Evolutionary conservation across 2,329 filamentous ascomycete genomes (phyloP).

Genomic region (Neonectria magnoliae): DNA sequence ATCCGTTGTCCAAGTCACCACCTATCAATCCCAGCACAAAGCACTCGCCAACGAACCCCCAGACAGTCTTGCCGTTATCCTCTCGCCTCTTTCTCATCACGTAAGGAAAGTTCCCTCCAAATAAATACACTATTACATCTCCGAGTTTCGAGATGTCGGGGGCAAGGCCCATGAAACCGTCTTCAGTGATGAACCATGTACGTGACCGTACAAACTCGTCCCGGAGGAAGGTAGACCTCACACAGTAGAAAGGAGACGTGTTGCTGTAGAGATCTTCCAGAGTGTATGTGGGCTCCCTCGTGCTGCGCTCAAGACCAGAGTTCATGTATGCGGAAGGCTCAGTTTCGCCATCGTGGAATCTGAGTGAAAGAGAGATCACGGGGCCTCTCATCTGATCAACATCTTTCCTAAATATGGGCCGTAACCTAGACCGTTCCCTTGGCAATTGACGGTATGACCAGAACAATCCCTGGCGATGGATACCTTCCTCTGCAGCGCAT

Average conservation of each 20-base stretch:
- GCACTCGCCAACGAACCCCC: not conserved
- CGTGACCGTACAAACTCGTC: slow-evolving; percentile 4
- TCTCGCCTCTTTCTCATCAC: not conserved
- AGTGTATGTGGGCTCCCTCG: not conserved
- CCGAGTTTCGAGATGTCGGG: not conserved
- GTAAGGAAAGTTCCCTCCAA: not conserved
- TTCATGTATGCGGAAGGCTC: not conserved
- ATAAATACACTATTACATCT: not conserved
- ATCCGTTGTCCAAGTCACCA: not conserved
- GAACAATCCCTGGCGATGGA: not conserved
- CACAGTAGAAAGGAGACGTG: not conserved
- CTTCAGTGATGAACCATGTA: not conserved
- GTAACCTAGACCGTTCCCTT: not conserved
- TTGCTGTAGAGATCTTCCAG: not conserved
- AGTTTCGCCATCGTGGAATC: not conserved
- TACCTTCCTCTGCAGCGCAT: not conserved
- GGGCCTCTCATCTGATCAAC: not conserved
- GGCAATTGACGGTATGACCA: not conserved
- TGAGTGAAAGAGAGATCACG: not conserved
- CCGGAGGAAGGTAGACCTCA: not conserved
- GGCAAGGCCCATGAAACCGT: not conserved
- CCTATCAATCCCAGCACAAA: not conserved
- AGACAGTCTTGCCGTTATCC: not conserved
- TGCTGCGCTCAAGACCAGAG: not conserved
- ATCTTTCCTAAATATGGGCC: not conserved